A percentile compares a stretch with the other conserved stretches of the same genome.
Conservation (phyloP, 2,329 filamentous ascomycete species). For the Whalleya microplaca region DNA sequence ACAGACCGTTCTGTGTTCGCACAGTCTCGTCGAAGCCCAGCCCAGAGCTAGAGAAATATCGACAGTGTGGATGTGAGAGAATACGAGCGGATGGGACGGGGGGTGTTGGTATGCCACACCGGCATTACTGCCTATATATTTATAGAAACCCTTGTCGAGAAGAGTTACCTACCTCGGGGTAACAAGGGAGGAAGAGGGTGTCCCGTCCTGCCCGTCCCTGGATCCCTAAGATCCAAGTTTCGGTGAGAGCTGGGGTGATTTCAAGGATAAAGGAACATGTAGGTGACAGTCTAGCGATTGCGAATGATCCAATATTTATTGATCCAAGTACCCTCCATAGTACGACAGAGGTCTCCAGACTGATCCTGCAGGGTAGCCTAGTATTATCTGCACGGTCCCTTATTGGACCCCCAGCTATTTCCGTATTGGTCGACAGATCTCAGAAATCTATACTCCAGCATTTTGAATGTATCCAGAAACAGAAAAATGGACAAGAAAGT, state of each 20-base stretch:
- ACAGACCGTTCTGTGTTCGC: too few species aligned
- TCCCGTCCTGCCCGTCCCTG: too few species aligned
- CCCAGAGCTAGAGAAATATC: too few species aligned
- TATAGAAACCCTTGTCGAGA: too few species aligned
- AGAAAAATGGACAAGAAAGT: not conserved
- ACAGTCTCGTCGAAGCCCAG: too few species aligned
- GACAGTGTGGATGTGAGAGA: too few species aligned
- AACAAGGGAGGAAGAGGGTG: not conserved
- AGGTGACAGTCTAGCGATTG: not conserved
- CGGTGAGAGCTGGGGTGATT: not conserved
- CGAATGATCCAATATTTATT: not conserved
- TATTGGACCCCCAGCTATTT: conserved; percentile 20
- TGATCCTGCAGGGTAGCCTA: not conserved
- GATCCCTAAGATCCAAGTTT: not conserved
- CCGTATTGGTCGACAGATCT: conserved; percentile 22
- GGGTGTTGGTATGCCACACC: too few species aligned
- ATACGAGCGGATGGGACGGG: too few species aligned
- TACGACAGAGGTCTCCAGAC: not conserved
- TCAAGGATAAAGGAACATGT: not conserved
- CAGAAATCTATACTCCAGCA: not conserved
- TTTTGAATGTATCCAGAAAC: not conserved
- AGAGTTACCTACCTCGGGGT: too few species aligned
- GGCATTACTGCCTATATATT: too few species aligned
- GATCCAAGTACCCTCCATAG: not conserved
- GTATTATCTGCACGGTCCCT: conserved; percentile 22